These are phyloP conservation scores for Volvox carteri DNA, from an alignment of 163 green algal species.

Conservation along the genomic window DNA sequence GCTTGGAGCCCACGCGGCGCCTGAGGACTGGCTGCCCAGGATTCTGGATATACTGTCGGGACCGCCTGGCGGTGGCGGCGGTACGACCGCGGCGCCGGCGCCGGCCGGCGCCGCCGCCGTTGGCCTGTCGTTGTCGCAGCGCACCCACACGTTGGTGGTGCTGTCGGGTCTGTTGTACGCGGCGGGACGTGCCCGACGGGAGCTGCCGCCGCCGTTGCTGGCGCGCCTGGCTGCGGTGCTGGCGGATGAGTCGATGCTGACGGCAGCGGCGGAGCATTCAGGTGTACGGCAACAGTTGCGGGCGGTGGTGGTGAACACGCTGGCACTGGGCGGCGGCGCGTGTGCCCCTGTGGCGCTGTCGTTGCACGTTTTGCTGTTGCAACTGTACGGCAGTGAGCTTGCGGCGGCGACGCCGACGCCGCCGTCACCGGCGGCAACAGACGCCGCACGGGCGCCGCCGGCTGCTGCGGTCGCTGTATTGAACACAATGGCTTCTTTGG, in stretches of 20 bases:
- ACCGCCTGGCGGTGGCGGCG: neutral
- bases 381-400: slow-evolving; percentile 72
- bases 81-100: neutral
- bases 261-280: slow-evolving; percentile 55
- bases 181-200: slow-evolving; percentile 57
- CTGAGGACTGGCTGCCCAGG: slow-evolving; percentile 69
- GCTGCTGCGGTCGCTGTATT: neutral
- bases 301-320: slow-evolving; percentile 65
- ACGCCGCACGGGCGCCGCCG: neutral
- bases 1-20: slow-evolving; percentile 64
- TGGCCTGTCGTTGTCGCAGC: slow-evolving; percentile 54
- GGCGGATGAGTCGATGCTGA: slow-evolving; percentile 64
- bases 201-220: slow-evolving; percentile 55
- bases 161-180: slow-evolving; percentile 75
- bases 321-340: slow-evolving; percentile 59
- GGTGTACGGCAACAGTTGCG: slow-evolving; percentile 77
- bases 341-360: slow-evolving; percentile 55
- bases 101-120: neutral
- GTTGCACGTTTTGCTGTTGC: slow-evolving; percentile 80
- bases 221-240: slow-evolving; percentile 59
- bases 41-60: slow-evolving; percentile 62
- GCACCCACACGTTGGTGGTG: slow-evolving; percentile 77
- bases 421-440: neutral
- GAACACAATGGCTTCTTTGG: slow-evolving; percentile 49
- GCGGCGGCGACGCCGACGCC: slow-evolving; percentile 29